Conservation (phyloP, 805 yeast genomes). For the Osmozyma mogii region DNA sequence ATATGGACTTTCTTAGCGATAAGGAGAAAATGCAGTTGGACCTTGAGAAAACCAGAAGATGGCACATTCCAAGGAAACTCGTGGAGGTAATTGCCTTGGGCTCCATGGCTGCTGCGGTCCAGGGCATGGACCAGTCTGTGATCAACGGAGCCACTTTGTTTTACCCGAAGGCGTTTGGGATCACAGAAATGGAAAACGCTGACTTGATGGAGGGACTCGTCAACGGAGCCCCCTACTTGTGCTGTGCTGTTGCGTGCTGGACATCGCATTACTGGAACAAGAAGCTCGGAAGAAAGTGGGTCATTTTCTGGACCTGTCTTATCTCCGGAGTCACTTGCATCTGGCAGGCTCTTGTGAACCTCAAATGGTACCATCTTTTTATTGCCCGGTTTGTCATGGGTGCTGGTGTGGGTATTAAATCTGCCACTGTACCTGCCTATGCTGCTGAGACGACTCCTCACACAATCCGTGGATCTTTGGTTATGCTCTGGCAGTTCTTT, state of each 20-base stretch:
- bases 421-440: constrained; percentile 62
- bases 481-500: constrained; percentile 68
- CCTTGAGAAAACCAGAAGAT: constrained; percentile 30
- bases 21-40: neutral
- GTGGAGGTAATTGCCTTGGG: constrained; percentile 49
- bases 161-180: constrained; percentile 49
- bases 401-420: constrained; percentile 58
- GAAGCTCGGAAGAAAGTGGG: constrained; percentile 50
- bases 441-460: constrained; percentile 58
- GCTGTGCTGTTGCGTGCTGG: constrained; percentile 57
- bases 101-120: constrained; percentile 64
- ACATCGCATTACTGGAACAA: constrained; percentile 45
- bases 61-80: constrained; percentile 41
- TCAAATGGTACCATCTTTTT: constrained; percentile 49
- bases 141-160: constrained; percentile 59
- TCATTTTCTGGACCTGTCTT: constrained; percentile 52
- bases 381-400: constrained; percentile 53
- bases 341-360: constrained; percentile 61
- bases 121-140: constrained; percentile 72
- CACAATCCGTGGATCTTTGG: constrained; percentile 53
- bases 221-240: constrained; percentile 59
- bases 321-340: constrained; percentile 54
- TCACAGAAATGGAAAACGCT: constrained; percentile 33
- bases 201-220: constrained; percentile 55
- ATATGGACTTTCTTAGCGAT: neutral